Evolutionary conservation across 2,329 filamentous ascomycete genomes (phyloP), one percentile per base, ranked within the genome.

Genomic region (Ramularia endophylla): DNA sequence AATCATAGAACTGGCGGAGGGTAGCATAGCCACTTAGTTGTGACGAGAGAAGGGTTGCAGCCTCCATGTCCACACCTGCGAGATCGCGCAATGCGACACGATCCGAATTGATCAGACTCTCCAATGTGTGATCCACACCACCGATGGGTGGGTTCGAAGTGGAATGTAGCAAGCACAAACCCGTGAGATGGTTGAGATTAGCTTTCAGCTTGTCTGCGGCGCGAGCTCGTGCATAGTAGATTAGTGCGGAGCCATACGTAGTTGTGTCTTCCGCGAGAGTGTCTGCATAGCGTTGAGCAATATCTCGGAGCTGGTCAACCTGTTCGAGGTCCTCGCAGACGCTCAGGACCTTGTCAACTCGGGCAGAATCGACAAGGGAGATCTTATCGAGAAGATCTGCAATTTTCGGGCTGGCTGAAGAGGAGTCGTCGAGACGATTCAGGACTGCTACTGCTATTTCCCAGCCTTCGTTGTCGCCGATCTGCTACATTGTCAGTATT

Each of bases 1-100:
- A 75, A 48, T 89, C 83, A 64, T 94, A 97, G 68, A 90, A 95
- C 52, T 82, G 83, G 27, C 90, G 84, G 15, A 97, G 72, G 0
- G 88, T 94, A 16, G 89, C 90, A 58, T 97, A 97, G 16, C 90
- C 90, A 60, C 86, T 92, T 8, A 95, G 79, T 66, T 89, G 83
- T 47, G 83, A 85, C 34, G 89, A 86, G 3, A 97, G 73, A 8
- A 95, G 76, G 53, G 85, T 77, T 7, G 89, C 90, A 6, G 87
- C 89, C 58, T 89, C 83, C 22, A 84, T 68, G 55, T 95, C 90
- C 39, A 83, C 75, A 18, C 76, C 74, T 5, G 86, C 85, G 39
- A 90, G 79, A 20, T 77, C 71, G 41, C 82, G 78, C 3, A 97
- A 72, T 1, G 85, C 83, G 11, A 77, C 66, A 52, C 82, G 83